Conservation (phyloP, 257 asterid genomes). For the Solanum lignicaule region DNA sequence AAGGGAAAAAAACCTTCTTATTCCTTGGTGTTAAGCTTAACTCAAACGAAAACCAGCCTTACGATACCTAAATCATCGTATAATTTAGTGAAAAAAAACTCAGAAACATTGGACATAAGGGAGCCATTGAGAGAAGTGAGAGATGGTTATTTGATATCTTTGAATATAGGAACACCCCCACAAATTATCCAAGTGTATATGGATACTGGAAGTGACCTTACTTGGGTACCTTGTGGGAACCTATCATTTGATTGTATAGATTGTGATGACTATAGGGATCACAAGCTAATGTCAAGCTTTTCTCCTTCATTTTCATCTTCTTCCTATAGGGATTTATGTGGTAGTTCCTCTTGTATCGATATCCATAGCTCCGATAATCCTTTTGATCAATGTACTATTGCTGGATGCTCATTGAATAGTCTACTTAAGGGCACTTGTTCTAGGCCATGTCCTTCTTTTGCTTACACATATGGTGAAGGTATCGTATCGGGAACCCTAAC, state of each 20-base stretch:
- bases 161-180: slow-evolving; percentile 59
- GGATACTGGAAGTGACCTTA: slow-evolving; percentile 73
- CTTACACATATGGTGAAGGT: slow-evolving; percentile 66
- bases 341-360: slow-evolving; percentile 29
- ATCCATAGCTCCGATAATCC: slow-evolving; percentile 50
- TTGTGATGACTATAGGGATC: slow-evolving; percentile 31
- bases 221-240: slow-evolving; percentile 77
- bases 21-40: slow-evolving; percentile 42
- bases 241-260: slow-evolving; percentile 55
- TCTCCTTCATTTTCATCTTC: slow-evolving; percentile 45
- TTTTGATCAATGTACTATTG: slow-evolving; percentile 40
- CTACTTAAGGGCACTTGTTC: slow-evolving; percentile 33
- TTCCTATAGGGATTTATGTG: slow-evolving; percentile 38
- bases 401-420: slow-evolving; percentile 54
- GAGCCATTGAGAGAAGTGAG: slow-evolving; percentile 48
- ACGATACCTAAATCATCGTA: slow-evolving; percentile 19
- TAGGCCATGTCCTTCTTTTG: slow-evolving; percentile 72
- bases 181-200: slow-evolving; percentile 49
- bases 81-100: slow-evolving; percentile 1
- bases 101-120: slow-evolving; percentile 21
- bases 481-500: slow-evolving; percentile 43
- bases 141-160: slow-evolving; percentile 58
- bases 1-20: slow-evolving; percentile 2
- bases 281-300: slow-evolving; percentile 23
- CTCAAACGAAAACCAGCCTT: slow-evolving; percentile 22